These are phyloP conservation scores for Wickerhamiella vanderwaltii DNA, from an alignment of 805 yeast species.

Conservation along the genomic window DNA sequence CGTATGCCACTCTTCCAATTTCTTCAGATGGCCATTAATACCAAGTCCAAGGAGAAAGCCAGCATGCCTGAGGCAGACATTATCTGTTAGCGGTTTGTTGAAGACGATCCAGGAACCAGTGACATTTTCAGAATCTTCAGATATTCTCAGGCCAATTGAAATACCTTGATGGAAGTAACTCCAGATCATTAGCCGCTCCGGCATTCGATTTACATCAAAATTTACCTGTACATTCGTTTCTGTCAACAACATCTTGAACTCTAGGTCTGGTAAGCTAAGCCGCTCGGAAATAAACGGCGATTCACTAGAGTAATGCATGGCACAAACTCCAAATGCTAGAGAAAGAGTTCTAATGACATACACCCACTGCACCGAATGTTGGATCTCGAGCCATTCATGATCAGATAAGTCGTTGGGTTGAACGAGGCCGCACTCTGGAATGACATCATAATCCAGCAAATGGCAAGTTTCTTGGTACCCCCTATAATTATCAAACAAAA, in stretches of 20 bases:
- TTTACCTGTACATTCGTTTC: conserved; percentile 58
- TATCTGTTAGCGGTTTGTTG: neutral
- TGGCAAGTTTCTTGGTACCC: conserved; percentile 67
- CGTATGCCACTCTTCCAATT: conserved; percentile 90
- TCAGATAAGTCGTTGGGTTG: conserved; percentile 37
- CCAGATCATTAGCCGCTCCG: conserved; percentile 51
- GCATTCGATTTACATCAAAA: conserved; percentile 41
- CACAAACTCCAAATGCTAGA: conserved; percentile 67
- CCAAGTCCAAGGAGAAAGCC: conserved; percentile 93
- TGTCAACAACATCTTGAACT: conserved; percentile 49
- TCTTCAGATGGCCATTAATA: conserved; percentile 71
- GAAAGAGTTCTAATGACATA: conserved; percentile 64
- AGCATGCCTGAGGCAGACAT: conserved; percentile 64
- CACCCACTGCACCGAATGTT: conserved; percentile 44
- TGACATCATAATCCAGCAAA: conserved; percentile 55
- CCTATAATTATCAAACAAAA: conserved; percentile 59
- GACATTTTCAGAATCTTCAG: conserved; percentile 54
- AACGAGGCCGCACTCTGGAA: conserved; percentile 37
- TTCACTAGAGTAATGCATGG: conserved; percentile 53
- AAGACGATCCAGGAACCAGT: conserved; percentile 83
- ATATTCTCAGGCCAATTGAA: conserved; percentile 68
- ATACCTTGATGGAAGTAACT: conserved; percentile 89
- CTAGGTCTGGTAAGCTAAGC: conserved; percentile 65
- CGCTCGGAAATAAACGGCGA: conserved; percentile 75
- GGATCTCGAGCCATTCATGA: conserved; percentile 41